Evolutionary conservation across 2,329 filamentous ascomycete species (phyloP).

Genomic region (Colletotrichum liriopes): DNA sequence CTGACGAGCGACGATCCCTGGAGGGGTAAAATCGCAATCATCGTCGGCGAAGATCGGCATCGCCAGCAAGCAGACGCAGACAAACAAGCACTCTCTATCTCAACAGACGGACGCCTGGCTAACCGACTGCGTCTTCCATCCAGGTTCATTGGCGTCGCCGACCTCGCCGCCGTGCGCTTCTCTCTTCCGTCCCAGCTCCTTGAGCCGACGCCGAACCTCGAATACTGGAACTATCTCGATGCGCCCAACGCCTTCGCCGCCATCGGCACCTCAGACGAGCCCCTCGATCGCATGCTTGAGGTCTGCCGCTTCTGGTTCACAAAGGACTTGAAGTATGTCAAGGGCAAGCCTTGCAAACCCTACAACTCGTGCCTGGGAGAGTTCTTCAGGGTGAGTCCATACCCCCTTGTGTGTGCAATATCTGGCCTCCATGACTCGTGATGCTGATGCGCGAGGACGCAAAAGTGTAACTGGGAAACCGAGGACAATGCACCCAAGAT

Average conservation of each 20-base stretch:
- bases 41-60: neutral
- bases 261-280: conserved; percentile 91
- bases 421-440: conserved; percentile 3
- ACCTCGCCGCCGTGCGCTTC: conserved; percentile 96
- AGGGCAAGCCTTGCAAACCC: conserved; percentile 98
- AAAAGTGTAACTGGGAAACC: conserved; percentile 94
- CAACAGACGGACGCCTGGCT: neutral
- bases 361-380: conserved; percentile 98
- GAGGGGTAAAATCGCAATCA: neutral
- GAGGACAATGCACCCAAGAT: conserved; percentile 82
- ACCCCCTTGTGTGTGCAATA: neutral
- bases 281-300: conserved; percentile 93
- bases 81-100: neutral
- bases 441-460: conserved; percentile 38
- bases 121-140: conserved; percentile 29
- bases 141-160: conserved; percentile 95
- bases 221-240: conserved; percentile 99
- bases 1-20: conserved; percentile 5
- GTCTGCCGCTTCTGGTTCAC: conserved; percentile 98
- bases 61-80: neutral
- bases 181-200: conserved; percentile 95
- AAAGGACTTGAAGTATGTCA: conserved; percentile 98
- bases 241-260: conserved; percentile 89
- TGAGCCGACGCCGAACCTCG: conserved; percentile 95
- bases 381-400: conserved; percentile 86